phyloP scores from a whole-genome alignment of 2,329 filamentous ascomycete species.

The Talaromyces islandicus region DNA sequence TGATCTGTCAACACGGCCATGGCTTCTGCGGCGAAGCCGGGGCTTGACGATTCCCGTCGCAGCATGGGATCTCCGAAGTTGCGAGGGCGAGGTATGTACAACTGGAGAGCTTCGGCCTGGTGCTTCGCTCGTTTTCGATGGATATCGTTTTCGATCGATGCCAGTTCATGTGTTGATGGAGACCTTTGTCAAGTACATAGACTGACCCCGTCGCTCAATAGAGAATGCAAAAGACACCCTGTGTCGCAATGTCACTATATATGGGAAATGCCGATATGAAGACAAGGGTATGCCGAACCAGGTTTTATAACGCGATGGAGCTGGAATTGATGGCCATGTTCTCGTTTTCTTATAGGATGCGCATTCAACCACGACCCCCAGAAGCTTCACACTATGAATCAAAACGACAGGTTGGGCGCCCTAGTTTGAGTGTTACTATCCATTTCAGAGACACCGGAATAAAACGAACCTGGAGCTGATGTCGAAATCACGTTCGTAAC shows the following conservation, averaged over 20 bases:
- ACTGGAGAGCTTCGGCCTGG: not conserved
- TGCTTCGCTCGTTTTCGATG: not conserved
- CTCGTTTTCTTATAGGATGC: conserved; percentile 47
- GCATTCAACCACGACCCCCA: conserved; percentile 80
- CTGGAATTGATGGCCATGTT: not conserved
- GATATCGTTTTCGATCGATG: not conserved
- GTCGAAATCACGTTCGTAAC: conserved; percentile 11
- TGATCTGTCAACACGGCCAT: conserved; percentile 28
- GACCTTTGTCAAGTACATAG: not conserved
- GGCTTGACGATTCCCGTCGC: conserved; percentile 41
- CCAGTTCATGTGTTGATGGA: not conserved
- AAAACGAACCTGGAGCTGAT: conserved; percentile 15
- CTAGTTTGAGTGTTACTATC: conserved; percentile 1
- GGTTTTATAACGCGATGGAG: not conserved
- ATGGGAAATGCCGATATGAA: conserved; percentile 87
- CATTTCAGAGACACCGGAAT: not conserved
- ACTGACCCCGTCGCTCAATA: conserved; percentile 25
- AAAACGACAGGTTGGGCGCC: conserved; percentile 32
- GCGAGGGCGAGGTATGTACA: conserved; percentile 42
- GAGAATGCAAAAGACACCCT: conserved; percentile 80
- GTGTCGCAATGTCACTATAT: conserved; percentile 88
- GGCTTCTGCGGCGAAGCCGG: conserved; percentile 39
- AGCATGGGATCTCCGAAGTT: conserved; percentile 41
- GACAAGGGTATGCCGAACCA: conserved; percentile 57
- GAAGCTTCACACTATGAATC: conserved; percentile 46